Base-by-base conservation (phyloP, 805 yeast species). In the Yarrowia osloensis region DNA sequence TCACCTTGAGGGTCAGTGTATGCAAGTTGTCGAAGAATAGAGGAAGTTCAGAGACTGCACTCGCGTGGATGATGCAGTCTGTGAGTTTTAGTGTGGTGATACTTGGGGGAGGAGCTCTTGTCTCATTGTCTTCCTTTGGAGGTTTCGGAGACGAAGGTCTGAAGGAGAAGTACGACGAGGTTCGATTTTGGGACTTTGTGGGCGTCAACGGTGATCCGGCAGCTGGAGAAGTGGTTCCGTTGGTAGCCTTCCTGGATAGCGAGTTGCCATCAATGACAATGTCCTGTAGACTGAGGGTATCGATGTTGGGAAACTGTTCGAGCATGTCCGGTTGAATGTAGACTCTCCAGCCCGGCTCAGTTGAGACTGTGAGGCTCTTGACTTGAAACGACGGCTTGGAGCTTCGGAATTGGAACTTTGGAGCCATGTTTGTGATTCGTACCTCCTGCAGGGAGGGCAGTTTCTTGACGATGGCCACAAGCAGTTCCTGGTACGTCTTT, bases 251-350 rank as follows among this genome's bases (percentile, higher is more conserved):
- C 3, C 37, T 17, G 28, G 37, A 21, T 29, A 57, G 39, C 2
- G 39, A 29, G 26, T 57, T 57, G 4, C 22, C 47, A n/a, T 57
- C 65, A 40, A 57, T 57, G 65, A 61, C 54, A 26, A 61, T 46
- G 24, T 61, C 66, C 8, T 61, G 54, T 13, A 61, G 26, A 13
- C 42, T 61, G 19, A 61, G 42, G 15, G 42, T 22, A 11, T 31
- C 31, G n/a, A 61, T 46, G 33, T 61, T 61, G 8, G 66, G 66
- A 13, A 61, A 61, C 66, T 44, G 54, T n/a, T 61, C 54, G 11
- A 61, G 44, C 39, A 44, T 44, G 24, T 61, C 66, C 12, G 66
- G 54, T 29, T 46, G 52, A 13, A 61, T 31, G 44, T 46, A 61
- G 17, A 44, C 54, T 46, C 66, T 44, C 54, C 66, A 46, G 4